These are phyloP conservation scores for Parastagonospora avenae DNA, from an alignment of 2,329 filamentous ascomycete genomes.

Conservation along the genomic window DNA sequence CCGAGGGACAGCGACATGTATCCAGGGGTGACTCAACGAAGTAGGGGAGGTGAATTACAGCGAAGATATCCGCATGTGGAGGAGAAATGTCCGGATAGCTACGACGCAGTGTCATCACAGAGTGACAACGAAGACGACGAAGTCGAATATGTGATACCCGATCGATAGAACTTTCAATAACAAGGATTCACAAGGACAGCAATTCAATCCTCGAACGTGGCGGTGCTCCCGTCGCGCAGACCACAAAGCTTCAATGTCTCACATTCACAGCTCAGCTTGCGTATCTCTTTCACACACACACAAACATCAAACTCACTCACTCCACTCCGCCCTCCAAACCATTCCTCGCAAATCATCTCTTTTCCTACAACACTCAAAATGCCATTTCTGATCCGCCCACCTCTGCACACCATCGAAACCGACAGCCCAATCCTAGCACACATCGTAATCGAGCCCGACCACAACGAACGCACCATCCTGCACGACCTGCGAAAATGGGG, in stretches of 20 bases:
- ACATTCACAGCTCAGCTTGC: too few relatives aligned
- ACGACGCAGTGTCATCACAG: background rate
- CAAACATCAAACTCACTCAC: background rate
- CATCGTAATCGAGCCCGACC: background rate
- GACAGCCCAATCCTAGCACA: background rate
- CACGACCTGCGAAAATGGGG: slow-evolving; percentile 6
- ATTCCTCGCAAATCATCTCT: background rate
- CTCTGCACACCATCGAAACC: background rate
- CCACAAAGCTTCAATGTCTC: too few relatives aligned
- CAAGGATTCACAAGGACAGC: background rate
- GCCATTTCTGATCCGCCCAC: slow-evolving; percentile 7
- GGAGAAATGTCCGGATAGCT: background rate
- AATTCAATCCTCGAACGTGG: too few relatives aligned
- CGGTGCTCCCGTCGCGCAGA: too few relatives aligned
- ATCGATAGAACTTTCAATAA: background rate
- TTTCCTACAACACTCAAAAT: background rate
- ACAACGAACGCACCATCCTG: background rate
- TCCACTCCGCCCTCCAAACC: background rate
- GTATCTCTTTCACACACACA: too few relatives aligned
- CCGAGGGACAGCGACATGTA: slow-evolving; percentile 13
- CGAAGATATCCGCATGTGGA: background rate
- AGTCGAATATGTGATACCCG: too few relatives aligned
- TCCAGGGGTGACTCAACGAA: slow-evolving; percentile 11
- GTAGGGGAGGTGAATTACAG: background rate
- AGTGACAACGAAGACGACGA: background rate